Evolutionary conservation across 2,329 filamentous ascomycete genomes (phyloP).

Genomic region (Verticillium klebahnii): DNA sequence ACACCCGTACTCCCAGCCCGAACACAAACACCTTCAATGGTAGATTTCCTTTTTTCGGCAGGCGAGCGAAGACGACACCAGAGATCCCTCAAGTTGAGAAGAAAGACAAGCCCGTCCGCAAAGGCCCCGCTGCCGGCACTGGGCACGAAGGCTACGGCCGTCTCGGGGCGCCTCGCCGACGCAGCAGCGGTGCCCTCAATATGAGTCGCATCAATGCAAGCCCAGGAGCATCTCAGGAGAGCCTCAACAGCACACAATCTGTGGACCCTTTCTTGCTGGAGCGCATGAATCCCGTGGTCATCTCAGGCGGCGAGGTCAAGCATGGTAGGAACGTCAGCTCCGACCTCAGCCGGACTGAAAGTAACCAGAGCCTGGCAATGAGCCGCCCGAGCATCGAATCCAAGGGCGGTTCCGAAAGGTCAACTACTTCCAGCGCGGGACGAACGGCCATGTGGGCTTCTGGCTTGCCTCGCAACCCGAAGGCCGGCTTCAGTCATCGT

Average conservation of each 20-base stretch:
- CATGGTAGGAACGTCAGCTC: constrained; percentile 54
- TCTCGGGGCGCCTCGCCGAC: constrained; percentile 55
- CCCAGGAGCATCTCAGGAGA: constrained; percentile 46
- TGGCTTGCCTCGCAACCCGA: constrained; percentile 36
- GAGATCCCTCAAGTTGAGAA: constrained; percentile 46
- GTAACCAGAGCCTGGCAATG: constrained; percentile 39
- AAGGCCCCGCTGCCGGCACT: constrained; percentile 86
- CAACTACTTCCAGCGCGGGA: constrained; percentile 33
- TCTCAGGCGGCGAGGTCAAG: constrained; percentile 57
- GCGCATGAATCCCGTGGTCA: constrained; percentile 61
- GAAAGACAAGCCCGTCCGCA: constrained; percentile 55
- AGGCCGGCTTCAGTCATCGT: constrained; percentile 22
- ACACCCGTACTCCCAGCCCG: constrained; percentile 47
- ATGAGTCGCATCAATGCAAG: constrained; percentile 38
- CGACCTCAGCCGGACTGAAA: constrained; percentile 44
- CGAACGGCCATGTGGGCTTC: constrained; percentile 51
- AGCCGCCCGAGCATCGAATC: constrained; percentile 39
- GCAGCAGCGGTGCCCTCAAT: constrained; percentile 56
- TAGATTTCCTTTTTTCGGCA: constrained; percentile 74
- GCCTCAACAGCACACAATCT: constrained; percentile 35
- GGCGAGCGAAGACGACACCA: constrained; percentile 61
- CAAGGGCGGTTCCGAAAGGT: constrained; percentile 34
- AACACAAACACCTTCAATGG: constrained; percentile 53
- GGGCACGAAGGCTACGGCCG: constrained; percentile 84
- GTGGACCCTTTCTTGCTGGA: constrained; percentile 56